phyloP scores from a whole-genome alignment of 805 yeast species.

The Yarrowia porcina region DNA sequence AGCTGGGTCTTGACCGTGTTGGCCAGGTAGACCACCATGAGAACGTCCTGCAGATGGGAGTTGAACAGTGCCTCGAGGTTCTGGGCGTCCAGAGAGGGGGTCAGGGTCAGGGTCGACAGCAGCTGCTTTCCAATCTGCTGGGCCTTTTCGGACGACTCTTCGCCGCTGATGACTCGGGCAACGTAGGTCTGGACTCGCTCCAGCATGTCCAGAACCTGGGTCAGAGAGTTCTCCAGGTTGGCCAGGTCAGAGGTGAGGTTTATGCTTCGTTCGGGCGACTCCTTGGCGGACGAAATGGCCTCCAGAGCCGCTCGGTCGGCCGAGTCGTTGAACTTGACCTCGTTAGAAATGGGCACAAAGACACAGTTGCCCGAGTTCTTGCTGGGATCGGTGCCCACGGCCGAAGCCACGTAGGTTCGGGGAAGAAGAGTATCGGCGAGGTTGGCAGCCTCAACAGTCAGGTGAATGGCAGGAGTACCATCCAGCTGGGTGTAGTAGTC shows the following conservation, averaged over 20 bases:
- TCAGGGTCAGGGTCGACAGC: slow-evolving; percentile 45
- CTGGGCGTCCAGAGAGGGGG: slow-evolving; percentile 44
- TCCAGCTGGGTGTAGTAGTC: slow-evolving; percentile 72
- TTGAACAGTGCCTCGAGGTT: slow-evolving; percentile 60
- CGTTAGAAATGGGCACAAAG: slow-evolving; percentile 73
- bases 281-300: slow-evolving; percentile 39
- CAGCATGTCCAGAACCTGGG: slow-evolving; percentile 41
- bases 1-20: slow-evolving; percentile 81
- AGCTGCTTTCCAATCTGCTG: slow-evolving; percentile 62
- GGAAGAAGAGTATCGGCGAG: slow-evolving; percentile 49
- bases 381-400: slow-evolving; percentile 55
- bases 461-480: slow-evolving; percentile 75
- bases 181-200: slow-evolving; percentile 42
- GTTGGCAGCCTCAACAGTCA: slow-evolving; percentile 58
- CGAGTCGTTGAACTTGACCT: slow-evolving; percentile 52
- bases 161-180: slow-evolving; percentile 31
- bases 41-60: slow-evolving; percentile 72
- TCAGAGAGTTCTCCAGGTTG: slow-evolving; percentile 38
- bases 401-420: slow-evolving; percentile 70
- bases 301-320: slow-evolving; percentile 45
- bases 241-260: slow-evolving; percentile 38
- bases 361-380: slow-evolving; percentile 47
- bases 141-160: slow-evolving; percentile 33
- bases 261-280: slow-evolving; percentile 36
- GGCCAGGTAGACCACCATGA: slow-evolving; percentile 77